These are phyloP conservation scores for Botryotinia convoluta DNA, from an alignment of 2,329 filamentous ascomycete genomes.

Conservation along the genomic window DNA sequence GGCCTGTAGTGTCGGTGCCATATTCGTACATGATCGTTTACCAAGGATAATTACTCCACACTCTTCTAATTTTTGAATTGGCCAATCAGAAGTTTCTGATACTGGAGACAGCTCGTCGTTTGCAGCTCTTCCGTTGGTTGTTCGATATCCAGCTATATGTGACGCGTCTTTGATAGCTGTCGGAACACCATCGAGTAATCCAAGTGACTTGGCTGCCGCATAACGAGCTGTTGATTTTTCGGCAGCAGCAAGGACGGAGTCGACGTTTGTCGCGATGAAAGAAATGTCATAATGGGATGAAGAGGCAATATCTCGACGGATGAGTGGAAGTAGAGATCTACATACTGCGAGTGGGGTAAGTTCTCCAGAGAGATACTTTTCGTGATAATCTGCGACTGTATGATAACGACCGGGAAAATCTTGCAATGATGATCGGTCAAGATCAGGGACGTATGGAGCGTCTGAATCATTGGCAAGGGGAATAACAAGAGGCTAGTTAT, in stretches of 20 bases:
- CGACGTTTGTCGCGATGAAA: constrained; percentile 64
- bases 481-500: constrained; percentile 52
- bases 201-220: constrained; percentile 48
- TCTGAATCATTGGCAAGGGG: constrained; percentile 43
- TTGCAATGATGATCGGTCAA: constrained; percentile 44
- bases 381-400: constrained; percentile 73
- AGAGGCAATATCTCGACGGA: constrained; percentile 55
- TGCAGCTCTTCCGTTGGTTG: constrained; percentile 51
- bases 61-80: constrained; percentile 47
- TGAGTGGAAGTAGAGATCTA: constrained; percentile 67
- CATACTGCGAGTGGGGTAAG: constrained; percentile 70
- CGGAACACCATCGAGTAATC: constrained; percentile 54
- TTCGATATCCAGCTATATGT: constrained; percentile 49
- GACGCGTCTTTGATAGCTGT: constrained; percentile 58
- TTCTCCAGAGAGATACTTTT: constrained; percentile 66
- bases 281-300: constrained; percentile 57
- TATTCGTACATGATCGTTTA: constrained; percentile 61
- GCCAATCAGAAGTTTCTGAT: constrained; percentile 45
- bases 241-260: constrained; percentile 64
- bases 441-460: constrained; percentile 39
- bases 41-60: constrained; percentile 56
- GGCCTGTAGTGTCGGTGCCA: constrained; percentile 59
- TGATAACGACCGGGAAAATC: constrained; percentile 57
- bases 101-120: constrained; percentile 36
- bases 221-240: constrained; percentile 71